Base-by-base conservation (phyloP, 2,329 filamentous ascomycete genomes). In the Xylariaceae sp. region DNA sequence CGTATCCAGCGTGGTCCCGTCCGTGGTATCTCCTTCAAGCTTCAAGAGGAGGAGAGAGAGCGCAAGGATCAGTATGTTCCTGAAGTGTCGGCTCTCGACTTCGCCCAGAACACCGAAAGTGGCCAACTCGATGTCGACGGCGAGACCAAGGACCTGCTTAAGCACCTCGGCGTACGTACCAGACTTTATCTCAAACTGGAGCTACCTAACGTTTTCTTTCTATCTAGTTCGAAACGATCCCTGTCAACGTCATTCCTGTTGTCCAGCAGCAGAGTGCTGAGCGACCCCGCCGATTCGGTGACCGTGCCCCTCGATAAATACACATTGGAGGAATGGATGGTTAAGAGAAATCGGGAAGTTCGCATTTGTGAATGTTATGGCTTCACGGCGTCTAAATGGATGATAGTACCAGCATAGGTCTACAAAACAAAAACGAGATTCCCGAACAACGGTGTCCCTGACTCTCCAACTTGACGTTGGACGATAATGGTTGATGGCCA, bases 61-160 rank as follows among this genome's bases (percentile, higher is more conserved):
- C 88, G 94, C 76, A 99, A 99, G 89, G 94, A 99, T 83, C 94
- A 99, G 84, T 99, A 96, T 83, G 94, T 99, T 65, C 94, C 94
- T 72, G 94, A 99, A 81, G 84, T 99, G 69, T 99, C 95, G 59
- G 94, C 94, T 73, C 88, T 99, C 74, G 94, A 99, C 84, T 95
- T 96, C 82, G 86, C 87, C 72, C 90, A 96, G 84, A 90, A 88
- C 80, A 85, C 84, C 75, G 94, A 97, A 81, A 87, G 80, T 44
- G 94, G 94, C 71, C 87, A 92, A 77, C 84, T 99, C 70, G 92
- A 97, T 70, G 88, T 96, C 72, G 94, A 99, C 75, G 78, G 84
- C 76, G 94, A 99, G 82, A 99, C 94, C 76, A 97, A 96, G 87
- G 94, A 97, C 73, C 83, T 99, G 70, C 85, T 99, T 74, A 99